phyloP scores from a whole-genome alignment of 495 filamentous ascomycete genomes.

The Aspergillus ostianus region DNA sequence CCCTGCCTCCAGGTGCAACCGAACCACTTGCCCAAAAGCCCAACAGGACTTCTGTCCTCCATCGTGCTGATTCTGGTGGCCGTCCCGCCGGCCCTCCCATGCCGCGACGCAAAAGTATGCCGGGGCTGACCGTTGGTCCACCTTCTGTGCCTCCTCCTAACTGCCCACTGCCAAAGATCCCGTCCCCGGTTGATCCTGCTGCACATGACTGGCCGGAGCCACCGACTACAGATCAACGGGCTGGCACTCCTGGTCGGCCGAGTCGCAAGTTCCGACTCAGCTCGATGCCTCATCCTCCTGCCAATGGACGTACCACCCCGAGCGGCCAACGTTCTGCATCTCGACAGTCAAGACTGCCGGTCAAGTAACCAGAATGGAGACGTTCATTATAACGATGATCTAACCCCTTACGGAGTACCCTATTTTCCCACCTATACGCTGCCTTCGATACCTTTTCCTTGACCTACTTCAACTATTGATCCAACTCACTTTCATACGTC shows the following conservation, averaged over 20 bases:
- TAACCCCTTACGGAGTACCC: neutral
- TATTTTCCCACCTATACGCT: neutral
- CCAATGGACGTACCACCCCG: neutral
- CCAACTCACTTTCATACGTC: conserved; percentile 4
- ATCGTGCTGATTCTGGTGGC: neutral
- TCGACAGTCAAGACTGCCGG: neutral
- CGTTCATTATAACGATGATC: too few species aligned
- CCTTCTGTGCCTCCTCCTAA: neutral
- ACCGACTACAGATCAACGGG: neutral
- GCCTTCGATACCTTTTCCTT: neutral
- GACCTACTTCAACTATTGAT: neutral
- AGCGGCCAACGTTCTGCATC: neutral
- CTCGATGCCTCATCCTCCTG: neutral
- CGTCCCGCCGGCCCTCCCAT: neutral
- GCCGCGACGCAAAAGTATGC: neutral
- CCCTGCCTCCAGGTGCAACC: neutral
- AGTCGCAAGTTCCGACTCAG: neutral
- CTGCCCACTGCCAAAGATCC: neutral
- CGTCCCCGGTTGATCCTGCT: neutral
- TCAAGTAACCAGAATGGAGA: neutral
- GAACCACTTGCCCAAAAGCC: neutral
- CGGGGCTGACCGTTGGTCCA: neutral
- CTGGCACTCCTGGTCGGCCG: neutral
- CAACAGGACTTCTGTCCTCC: neutral
- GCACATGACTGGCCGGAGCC: neutral